Evolutionary conservation across 768 basidiomycete genomes (phyloP), one percentile per base, ranked within the genome.

Genomic region (Chalciporus sphaerocephalus): DNA sequence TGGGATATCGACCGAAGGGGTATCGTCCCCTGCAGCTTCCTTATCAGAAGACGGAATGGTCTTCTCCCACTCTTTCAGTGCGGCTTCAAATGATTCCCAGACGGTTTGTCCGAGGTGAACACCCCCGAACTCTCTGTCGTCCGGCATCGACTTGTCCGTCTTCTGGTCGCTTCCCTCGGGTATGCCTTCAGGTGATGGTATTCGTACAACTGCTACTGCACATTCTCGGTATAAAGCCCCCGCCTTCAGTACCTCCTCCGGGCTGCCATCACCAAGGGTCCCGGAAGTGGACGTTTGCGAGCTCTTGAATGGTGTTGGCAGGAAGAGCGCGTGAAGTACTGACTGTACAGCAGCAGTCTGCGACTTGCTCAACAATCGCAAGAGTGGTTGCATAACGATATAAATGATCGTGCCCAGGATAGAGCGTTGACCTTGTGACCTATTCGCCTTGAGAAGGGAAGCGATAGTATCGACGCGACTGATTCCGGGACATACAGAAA

Each of bases 211-310:
- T 7, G 85, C 80, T 5, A 85, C 78, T 1, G 84, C 79, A 53
- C 88, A 90, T 53, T 91, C 85, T 8, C 81, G 73, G 53, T 91
- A 91, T 32, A 90, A 62, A 9, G 85, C 83, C 0, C 87, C 88
- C 2, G 87, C 84, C 62, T 84, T 85, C 33, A 91, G 70, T 2
- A 87, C 76, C 56, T 90, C 87, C 46, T 78, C 79, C 6, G 70
- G 67, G 40, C 65, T 18, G 20, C 46, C 54, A 17, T 54, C 54
- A 11, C 33, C 10, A 5, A 54, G 13, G 6, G 51, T 39, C 22
- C 23, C 18, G 8, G 30, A n/a, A 37, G 51, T 38, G 6, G 59
- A 41, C 1, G 59, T 39, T 28, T 64, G 65, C 4, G 73, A 58
- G 32, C 74, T 67, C 63, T 87, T 88, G 69, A 87, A 82, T 3